Conservation (phyloP, 768 basidiomycete species). For the Tylopilus sp. region DNA sequence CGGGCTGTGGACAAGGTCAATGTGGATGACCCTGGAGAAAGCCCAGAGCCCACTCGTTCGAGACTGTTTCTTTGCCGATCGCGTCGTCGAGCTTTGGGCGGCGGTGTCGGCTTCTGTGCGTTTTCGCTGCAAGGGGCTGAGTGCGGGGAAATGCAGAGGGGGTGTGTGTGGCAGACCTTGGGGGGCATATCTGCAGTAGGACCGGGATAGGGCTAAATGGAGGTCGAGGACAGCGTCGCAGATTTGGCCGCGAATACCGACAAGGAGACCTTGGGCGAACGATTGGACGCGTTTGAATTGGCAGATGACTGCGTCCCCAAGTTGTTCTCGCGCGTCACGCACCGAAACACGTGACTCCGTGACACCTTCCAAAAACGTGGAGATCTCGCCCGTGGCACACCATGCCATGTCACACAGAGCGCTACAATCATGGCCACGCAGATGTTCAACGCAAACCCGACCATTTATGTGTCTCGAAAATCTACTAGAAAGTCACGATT, state of each 20-base stretch:
- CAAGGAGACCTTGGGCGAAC: slow-evolving; percentile 14
- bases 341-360: slow-evolving; percentile 20
- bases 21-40: slow-evolving; percentile 19
- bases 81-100: slow-evolving; percentile 33
- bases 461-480: slow-evolving; percentile 58
- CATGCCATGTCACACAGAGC: not conserved
- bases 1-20: slow-evolving; percentile 13
- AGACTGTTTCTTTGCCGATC: slow-evolving; percentile 45
- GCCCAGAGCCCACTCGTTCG: slow-evolving; percentile 28
- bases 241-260: slow-evolving; percentile 5
- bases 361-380: slow-evolving; percentile 14
- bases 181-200: slow-evolving; percentile 31
- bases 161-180: slow-evolving; percentile 28
- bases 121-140: slow-evolving; percentile 48
- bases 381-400: slow-evolving; percentile 1
- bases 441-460: slow-evolving; percentile 89
- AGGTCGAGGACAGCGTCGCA: not conserved
- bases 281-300: slow-evolving; percentile 12
- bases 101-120: slow-evolving; percentile 41
- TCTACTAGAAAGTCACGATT: slow-evolving; percentile 40
- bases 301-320: slow-evolving; percentile 4
- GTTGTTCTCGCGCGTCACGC: no score
- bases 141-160: slow-evolving; percentile 9
- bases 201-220: not conserved
- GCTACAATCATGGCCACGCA: slow-evolving; percentile 45